Evolutionary conservation across 805 yeast genomes (phyloP), one percentile per base, ranked within the genome.

Genomic region (Yarrowia divulgata): DNA sequence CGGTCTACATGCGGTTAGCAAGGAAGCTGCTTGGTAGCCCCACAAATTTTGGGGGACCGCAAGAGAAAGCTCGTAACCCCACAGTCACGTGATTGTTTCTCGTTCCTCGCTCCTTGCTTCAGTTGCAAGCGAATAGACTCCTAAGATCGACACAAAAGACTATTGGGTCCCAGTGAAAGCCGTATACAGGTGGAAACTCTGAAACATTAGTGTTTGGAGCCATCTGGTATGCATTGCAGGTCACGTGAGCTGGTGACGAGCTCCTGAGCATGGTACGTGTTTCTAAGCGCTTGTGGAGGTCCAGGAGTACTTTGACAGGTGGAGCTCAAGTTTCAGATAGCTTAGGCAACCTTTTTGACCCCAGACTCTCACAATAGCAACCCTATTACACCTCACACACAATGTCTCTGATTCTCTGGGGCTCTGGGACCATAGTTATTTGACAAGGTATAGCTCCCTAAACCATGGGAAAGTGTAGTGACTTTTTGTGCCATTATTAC

Each of bases 141-240:
- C 18, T 14, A 39, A 8, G 60, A 54, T 54, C 60, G 60, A 39
- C 60, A 39, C 18, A 1, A 54, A 54, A 54, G 19, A 13, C 43
- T 54, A 54, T 54, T 19, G 16, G 10, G 9, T 23, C 57, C 40
- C 40, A 34, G 58, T 37, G 6, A 32, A 54, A 54, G 43, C 58
- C 58, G 58, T 54, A 54, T 54, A 13, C 43, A 52, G 29, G 2
- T 4, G 12, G 19, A 10, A 34, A 35, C n/a, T 12, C 12, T 35
- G 40, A 12, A 49, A 4, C 14, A 23, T 34, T 52, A 35, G 35
- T 12, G 57, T 52, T 52, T 52, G 57, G 57, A 35, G 43, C 58
- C 58, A 54, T 54, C 58, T 37, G 58, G 40, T 9, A 10, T 54
- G 58, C 58, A 37, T 35, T 32, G 37, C 58, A 54, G 34, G 58